Evolutionary conservation across 2,329 filamentous ascomycete genomes (phyloP), one percentile per base, ranked within the genome.

Genomic region (Corniculantispora saksenae): DNA sequence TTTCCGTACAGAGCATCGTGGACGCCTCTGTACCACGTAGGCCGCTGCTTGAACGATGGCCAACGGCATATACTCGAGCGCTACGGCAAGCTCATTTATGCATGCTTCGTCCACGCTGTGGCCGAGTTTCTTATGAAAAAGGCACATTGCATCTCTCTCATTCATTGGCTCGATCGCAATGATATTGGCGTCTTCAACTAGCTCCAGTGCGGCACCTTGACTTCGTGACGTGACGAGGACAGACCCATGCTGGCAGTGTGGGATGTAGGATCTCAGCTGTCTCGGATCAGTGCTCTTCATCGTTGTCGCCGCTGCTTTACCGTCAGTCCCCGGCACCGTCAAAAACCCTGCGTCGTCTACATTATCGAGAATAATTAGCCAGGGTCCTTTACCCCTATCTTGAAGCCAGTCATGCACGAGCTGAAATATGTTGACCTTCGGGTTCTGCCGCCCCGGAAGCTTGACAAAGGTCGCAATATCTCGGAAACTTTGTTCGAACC

Each of bases 401-500:
- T 66, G 35, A 21, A 76, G 65, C 72, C 70, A 76, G 68, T 74
- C 66, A 3, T 70, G 65, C 32, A 77, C 70, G 0, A 77, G 71
- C 58, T 71, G 21, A 54, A 77, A 73, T 35, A 78, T 71, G 64
- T 80, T 69, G 13, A 67, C 69, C 2, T 68, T 68, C 9, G 73
- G 72, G 65, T 79, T 66, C 23, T 72, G 54, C 17, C 74, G 71
- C 8, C 73, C 72, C 5, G 68, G 64, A 15, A 80, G 66, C 63
- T 73, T 73, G 12, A 73, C 68, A 1, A 48, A 60, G 40, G 75
- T 69, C 27, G 76, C 75, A 67, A 80, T 74, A n/a, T 76, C 71
- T 61, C 68, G 70, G 65, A 72, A 77, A 40, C 72, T 71, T 63
- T 77, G 70, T 66, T 79, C 72, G 55, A 78, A 76, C 9, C 75